Conservation (phyloP, 164 flowering plant species). For the Annona squamosa region DNA sequence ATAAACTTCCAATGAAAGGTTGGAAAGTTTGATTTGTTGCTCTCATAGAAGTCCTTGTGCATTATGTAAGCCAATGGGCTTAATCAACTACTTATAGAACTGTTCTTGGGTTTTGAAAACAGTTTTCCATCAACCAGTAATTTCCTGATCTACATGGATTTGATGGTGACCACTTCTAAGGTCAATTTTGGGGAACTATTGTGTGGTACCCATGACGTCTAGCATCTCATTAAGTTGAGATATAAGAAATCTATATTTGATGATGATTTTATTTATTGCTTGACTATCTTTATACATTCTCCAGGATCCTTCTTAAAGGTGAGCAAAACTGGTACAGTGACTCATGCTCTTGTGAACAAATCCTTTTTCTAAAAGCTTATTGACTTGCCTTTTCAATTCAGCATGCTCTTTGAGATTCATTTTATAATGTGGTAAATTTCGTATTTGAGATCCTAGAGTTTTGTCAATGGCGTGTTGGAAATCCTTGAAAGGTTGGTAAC, state of each 20-base stretch:
- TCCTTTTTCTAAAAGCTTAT: no score
- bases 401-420: conserved; percentile 9
- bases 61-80: background rate
- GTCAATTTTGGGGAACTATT: background rate
- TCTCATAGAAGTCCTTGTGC: background rate
- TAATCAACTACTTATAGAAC: background rate
- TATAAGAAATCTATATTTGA: conserved; percentile 3
- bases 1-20: background rate
- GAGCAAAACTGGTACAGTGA: background rate
- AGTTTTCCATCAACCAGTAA: background rate
- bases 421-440: background rate
- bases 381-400: background rate
- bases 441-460: background rate
- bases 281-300: background rate
- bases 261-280: background rate
- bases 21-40: background rate
- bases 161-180: background rate
- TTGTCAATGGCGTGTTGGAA: no score
- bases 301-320: background rate
- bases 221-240: background rate
- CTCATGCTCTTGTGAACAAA: background rate
- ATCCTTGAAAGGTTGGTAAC: no score
- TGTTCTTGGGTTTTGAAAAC: background rate
- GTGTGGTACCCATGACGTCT: background rate
- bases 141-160: background rate